Evolutionary conservation across 1,139 yeast species (phyloP), one percentile per base, ranked within the genome.

Genomic region (Candida sanyaensis): DNA sequence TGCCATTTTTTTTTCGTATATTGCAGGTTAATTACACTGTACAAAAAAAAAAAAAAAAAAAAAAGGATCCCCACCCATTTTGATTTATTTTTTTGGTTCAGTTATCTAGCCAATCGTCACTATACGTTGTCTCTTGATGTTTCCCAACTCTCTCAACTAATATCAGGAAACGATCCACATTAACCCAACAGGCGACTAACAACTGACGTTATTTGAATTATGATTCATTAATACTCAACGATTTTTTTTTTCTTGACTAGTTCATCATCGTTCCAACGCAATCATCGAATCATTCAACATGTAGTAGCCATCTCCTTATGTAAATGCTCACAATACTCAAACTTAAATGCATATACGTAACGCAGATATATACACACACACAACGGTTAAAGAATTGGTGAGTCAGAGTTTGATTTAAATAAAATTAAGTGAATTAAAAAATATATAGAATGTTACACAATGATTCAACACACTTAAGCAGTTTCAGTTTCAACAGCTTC

Each of bases 401-500:
- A 3, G 28, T 3, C 8, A 34, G 17, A 17, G 21, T 17, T 17
- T 6, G 26, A 9, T 11, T 10, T 23, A 5, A 5, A n/a, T 6
- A 30, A 21, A 36, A 33, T 9, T 37, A 31, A 36, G 36, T 43
- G 37, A 46, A 30, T 11, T 21, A 45, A 47, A 17, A 17, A 17
- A 37, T 32, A 43, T 34, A 37, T 44, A 29, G 34, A 26, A 40
- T 39, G 28, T 26, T 27, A 28, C 26, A 37, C 41, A 37, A 40
- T 39, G 50, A 41, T 34, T 33, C 23, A 40, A 32, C 37, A 31
- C 46, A 57, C 57, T 64, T 68, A 71, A 62, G 65, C 74, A 57
- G 68, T 30, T 40, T 40, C 57, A 56, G 60, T 67, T 56, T 63
- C 73, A 51, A 45, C 48, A 53, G 64, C 69, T 61, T 75, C 77